phyloP scores from a whole-genome alignment of 192 early-diverging fungal genomes.

The Neocallimastix lanati region DNA sequence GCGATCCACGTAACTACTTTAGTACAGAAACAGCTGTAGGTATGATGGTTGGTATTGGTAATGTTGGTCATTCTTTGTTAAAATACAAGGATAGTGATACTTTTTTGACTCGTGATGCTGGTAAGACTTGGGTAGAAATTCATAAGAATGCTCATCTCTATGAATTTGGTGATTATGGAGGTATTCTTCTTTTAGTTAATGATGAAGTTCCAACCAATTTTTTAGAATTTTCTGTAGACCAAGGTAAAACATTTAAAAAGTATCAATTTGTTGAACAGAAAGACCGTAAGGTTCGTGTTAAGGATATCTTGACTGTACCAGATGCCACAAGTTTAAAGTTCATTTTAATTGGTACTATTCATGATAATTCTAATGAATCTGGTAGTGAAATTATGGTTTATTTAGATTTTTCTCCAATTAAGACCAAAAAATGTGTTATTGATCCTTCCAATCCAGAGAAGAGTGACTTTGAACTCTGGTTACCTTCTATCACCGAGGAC shows the following conservation, averaged over 20 bases:
- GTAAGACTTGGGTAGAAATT: slow-evolving; percentile 62
- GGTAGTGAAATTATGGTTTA: slow-evolving; percentile 31
- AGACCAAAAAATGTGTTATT: slow-evolving; percentile 42
- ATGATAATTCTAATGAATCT: slow-evolving; percentile 10
- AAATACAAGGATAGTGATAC: slow-evolving; percentile 45
- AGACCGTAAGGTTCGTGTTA: slow-evolving; percentile 35
- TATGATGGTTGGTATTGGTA: slow-evolving; percentile 76
- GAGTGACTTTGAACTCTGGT: slow-evolving; percentile 84
- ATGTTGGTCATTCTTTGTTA: slow-evolving; percentile 48
- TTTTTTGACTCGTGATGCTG: slow-evolving; percentile 70
- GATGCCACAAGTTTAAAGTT: slow-evolving; percentile 50
- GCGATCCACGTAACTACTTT: slow-evolving; percentile 53
- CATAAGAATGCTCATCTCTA: slow-evolving; percentile 42
- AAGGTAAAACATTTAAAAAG: slow-evolving; percentile 48
- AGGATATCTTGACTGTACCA: slow-evolving; percentile 39
- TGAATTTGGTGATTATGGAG: slow-evolving; percentile 88
- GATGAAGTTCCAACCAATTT: slow-evolving; percentile 45
- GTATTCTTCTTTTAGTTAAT: slow-evolving; percentile 53
- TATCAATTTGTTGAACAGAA: slow-evolving; percentile 38
- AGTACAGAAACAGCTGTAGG: slow-evolving; percentile 55
- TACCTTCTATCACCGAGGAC: slow-evolving; percentile 43
- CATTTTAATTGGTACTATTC: slow-evolving; percentile 53
- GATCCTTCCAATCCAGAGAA: slow-evolving; percentile 24
- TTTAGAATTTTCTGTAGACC: slow-evolving; percentile 62
- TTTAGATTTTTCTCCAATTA: slow-evolving; percentile 47